A percentile compares a stretch with the other conserved stretches of the same genome.
These are phyloP conservation scores for Arabis alpina DNA, from an alignment of 345 rosid genomes.

Conservation along the genomic window DNA sequence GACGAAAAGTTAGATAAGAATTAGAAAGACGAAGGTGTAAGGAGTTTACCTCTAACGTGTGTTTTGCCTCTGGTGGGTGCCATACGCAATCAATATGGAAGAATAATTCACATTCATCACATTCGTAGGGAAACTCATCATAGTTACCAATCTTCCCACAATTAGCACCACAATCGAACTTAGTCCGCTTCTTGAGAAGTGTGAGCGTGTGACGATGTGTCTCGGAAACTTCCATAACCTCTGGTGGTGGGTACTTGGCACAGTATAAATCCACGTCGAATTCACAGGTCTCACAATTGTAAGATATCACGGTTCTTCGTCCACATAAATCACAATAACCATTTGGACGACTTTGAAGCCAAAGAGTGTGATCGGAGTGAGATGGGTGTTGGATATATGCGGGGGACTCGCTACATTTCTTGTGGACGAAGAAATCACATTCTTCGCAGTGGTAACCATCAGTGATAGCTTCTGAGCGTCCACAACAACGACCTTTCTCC, in stretches of 20 bases:
- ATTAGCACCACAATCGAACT: neutral
- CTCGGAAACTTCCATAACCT: neutral
- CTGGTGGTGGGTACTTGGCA: neutral
- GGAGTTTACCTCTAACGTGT: no score
- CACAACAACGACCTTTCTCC: no score
- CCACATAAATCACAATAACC: neutral
- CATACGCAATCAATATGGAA: no score
- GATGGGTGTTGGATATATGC: neutral
- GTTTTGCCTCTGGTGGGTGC: no score
- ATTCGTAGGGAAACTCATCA: no score
- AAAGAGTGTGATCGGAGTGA: neutral
- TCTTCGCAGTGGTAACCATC: no score
- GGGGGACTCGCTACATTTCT: neutral
- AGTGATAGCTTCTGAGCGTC: no score
- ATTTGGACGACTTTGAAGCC: neutral
- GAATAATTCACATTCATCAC: no score
- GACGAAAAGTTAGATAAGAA: no score
- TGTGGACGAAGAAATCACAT: neutral
- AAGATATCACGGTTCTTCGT: neutral
- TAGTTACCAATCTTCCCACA: neutral
- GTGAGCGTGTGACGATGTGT: neutral
- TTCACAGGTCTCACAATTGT: neutral
- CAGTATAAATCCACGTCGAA: neutral
- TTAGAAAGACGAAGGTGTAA: no score
- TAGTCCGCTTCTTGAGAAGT: neutral